Base-by-base conservation (phyloP, 2,329 filamentous ascomycete species). In the Aspergillus nomiae region DNA sequence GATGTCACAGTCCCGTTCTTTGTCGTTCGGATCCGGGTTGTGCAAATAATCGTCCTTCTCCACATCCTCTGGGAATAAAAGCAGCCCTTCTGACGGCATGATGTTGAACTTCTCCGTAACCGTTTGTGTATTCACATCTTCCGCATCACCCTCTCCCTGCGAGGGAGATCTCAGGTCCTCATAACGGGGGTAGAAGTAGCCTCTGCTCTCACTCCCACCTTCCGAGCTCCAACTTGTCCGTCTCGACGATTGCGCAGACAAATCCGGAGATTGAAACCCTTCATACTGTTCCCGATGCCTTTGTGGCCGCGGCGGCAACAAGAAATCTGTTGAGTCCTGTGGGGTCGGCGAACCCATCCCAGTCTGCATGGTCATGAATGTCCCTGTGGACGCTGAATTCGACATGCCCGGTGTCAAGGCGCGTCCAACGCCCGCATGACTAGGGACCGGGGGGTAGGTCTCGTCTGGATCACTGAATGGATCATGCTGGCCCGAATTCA, bases 61-160 rank as follows among this genome's bases (percentile, higher is more conserved):
- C 26, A 90, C 86, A 71, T 91, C 89, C 73, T 91, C 88, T 0
- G 89, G 89, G 69, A 89, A 91, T 24, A 91, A 77, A 46, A 92
- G 74, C 58, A 91, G 77, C 7, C 88, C 88, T 16, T 88, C 86
- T 3, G 87, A 89, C 0, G 89, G 89, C 73, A 86, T 81, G 59
- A 92, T 91, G 71, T 90, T 90, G 76, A 89, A 91, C 75, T 91
- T 91, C 71, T 90, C 87, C 19, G 87, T 87, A 3, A 91, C 89
- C 1, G 89, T 91, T 77, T 91, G 89, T 0, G 89, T 91, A 70
- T 90, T 91, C 59, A 90, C 78, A 70, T 84, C 82, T 24, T 89
- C 85, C 30, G 90, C 87, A 53, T 90, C 87, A 70, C 87, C 90
- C n/a, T 83, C 86, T 24, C 85, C 81, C 64, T 85, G 79, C 56